Conservation (phyloP, 176 grass and related monocot genomes). For the Saccharum spontaneum region DNA sequence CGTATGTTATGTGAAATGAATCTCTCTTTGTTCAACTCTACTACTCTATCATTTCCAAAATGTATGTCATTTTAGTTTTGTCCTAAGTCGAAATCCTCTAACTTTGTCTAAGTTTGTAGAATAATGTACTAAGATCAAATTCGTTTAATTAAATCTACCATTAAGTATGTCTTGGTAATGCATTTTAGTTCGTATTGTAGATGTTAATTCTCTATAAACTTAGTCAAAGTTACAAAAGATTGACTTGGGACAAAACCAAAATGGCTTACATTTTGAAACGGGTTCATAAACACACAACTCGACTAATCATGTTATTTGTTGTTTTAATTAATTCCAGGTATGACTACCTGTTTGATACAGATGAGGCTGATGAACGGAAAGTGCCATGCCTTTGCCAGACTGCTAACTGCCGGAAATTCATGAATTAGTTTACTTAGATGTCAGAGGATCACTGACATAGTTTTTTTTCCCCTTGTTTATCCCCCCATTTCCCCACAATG, state of each 20-base stretch:
- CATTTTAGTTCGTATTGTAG: not conserved
- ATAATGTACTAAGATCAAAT: not conserved
- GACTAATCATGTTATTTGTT: constrained; percentile 30
- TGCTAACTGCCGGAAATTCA: constrained; percentile 88
- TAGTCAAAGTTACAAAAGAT: not conserved
- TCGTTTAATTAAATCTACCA: not conserved
- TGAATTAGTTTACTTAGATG: constrained; percentile 78
- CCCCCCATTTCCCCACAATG: not conserved
- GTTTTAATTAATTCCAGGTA: constrained; percentile 57
- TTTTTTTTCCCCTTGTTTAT: not conserved
- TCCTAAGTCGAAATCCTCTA: not conserved
- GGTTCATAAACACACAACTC: not conserved
- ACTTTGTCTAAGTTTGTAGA: not conserved
- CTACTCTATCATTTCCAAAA: not conserved
- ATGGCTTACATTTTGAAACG: not conserved
- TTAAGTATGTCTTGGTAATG: not conserved
- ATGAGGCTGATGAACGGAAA: constrained; percentile 93
- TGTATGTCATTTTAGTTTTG: not conserved
- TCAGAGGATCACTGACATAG: constrained; percentile 40
- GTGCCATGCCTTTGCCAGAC: constrained; percentile 92
- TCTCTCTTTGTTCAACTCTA: constrained; percentile 8
- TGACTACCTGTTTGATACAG: constrained; percentile 96
- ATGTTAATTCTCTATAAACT: not conserved
- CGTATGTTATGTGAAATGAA: constrained; percentile 45
- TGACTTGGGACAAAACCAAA: not conserved